Evolutionary conservation across 345 rosid species (phyloP).

Genomic region (Pseudoturritis turrita): DNA sequence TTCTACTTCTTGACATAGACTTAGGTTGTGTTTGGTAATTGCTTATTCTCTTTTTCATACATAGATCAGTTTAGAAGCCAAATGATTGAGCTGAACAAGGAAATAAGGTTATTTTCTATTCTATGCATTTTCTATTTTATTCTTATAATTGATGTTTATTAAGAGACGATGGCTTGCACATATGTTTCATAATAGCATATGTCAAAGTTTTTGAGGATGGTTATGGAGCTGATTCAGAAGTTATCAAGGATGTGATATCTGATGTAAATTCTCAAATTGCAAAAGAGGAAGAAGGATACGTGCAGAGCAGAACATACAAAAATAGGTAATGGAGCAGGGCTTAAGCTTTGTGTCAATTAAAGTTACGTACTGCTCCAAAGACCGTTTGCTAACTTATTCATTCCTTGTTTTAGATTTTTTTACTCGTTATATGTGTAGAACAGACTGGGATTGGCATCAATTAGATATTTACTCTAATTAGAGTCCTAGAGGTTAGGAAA

Average conservation of each 20-base stretch:
- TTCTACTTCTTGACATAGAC: not conserved
- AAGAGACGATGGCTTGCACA: not conserved
- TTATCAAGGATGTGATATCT: conserved; percentile 38
- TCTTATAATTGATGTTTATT: not conserved
- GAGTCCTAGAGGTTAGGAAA: too few species aligned
- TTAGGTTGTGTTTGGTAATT: not conserved
- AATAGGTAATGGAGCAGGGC: conserved; percentile 41
- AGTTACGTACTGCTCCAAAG: not conserved
- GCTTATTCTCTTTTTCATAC: conserved; percentile 15
- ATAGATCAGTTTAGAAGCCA: conserved; percentile 63
- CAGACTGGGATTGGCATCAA: not conserved
- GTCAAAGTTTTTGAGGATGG: conserved; percentile 19
- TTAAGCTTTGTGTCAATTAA: not conserved
- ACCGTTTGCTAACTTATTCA: not conserved
- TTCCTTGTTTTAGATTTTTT: not conserved
- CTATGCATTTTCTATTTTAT: not conserved
- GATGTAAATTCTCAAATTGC: conserved; percentile 38
- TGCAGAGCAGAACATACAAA: conserved; percentile 45
- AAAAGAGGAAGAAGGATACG: conserved; percentile 49
- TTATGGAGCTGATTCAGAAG: conserved; percentile 26
- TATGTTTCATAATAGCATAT: conserved; percentile 13
- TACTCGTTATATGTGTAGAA: not conserved
- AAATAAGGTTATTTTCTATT: conserved; percentile 47
- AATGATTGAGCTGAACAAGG: conserved; percentile 53
- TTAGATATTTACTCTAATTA: too few species aligned